phyloP scores from a whole-genome alignment of 208 protist species.

The Wallacemonas sp. region DNA sequence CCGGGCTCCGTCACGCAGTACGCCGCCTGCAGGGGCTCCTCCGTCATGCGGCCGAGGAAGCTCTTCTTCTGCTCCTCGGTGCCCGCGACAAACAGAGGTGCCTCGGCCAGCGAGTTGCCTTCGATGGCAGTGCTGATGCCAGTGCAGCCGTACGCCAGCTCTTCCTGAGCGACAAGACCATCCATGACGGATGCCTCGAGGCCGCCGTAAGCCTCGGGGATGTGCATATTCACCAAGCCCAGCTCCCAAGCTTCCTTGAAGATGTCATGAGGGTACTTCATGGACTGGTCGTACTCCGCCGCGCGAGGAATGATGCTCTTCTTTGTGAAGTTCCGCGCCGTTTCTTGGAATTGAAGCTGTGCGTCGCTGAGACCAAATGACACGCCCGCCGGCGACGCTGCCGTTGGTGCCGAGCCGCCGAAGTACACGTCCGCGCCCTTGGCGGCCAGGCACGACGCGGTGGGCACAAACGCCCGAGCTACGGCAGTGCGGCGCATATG shows the following conservation, averaged over 20 bases:
- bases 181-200: conserved; percentile 70
- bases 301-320: conserved; percentile 78
- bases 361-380: conserved; percentile 80
- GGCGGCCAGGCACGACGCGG: neutral
- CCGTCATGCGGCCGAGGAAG: conserved; percentile 83
- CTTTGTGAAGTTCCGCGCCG: conserved; percentile 71
- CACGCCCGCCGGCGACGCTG: conserved; percentile 26
- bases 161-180: conserved; percentile 76
- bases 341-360: conserved; percentile 70
- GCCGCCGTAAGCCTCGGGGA: conserved; percentile 82
- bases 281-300: conserved; percentile 66
- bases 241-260: conserved; percentile 86
- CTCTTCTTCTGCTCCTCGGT: conserved; percentile 87
- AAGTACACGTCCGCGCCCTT: conserved; percentile 14
- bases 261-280: conserved; percentile 67
- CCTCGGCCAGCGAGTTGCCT: conserved; percentile 71
- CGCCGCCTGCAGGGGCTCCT: conserved; percentile 75
- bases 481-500: conserved; percentile 11
- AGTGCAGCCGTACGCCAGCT: conserved; percentile 84
- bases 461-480: conserved; percentile 6
- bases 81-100: conserved; percentile 85
- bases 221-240: conserved; percentile 84
- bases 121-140: conserved; percentile 87
- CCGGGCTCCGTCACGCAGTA: conserved; percentile 88
- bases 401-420: conserved; percentile 26